A percentile compares a stretch with the other conserved stretches of the same genome.
These are phyloP conservation scores for Santalum album DNA, from an alignment of 164 flowering plant genomes.

Conservation along the genomic window DNA sequence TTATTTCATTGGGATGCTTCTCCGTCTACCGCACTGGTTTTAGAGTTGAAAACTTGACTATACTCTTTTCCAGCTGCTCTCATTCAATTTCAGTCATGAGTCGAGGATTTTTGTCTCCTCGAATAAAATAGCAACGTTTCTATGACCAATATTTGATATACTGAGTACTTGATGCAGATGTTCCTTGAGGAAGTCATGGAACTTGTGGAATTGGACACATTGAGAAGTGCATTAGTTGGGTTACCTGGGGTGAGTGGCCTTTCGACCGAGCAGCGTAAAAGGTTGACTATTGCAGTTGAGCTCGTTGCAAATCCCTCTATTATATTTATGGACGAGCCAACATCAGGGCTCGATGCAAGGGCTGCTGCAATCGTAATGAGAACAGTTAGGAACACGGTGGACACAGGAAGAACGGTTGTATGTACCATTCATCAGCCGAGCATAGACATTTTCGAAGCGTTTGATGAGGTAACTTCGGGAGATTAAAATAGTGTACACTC, in stretches of 20 bases:
- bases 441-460: constrained; percentile 34
- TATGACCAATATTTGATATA: not conserved
- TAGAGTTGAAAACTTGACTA: no score
- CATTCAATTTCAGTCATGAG: no score
- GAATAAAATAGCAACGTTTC: no score
- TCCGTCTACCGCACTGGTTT: no score
- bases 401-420: constrained; percentile 32
- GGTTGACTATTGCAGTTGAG: constrained; percentile 46
- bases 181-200: constrained; percentile 32
- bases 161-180: constrained; percentile 4
- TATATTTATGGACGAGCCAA: constrained; percentile 39
- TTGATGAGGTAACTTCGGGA: constrained; percentile 21
- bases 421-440: constrained; percentile 40
- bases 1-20: no score
- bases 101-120: no score
- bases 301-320: constrained; percentile 31
- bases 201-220: constrained; percentile 27
- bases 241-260: constrained; percentile 39
- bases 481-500: not conserved
- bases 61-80: no score
- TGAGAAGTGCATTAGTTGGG: constrained; percentile 38
- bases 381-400: constrained; percentile 32
- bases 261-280: constrained; percentile 41
- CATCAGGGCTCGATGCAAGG: constrained; percentile 37
- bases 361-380: constrained; percentile 37